Percentiles rank a stretch among this genome's conserved stretches.
Conservation (phyloP, 495 filamentous ascomycete genomes). For the Evernia prunastri region DNA sequence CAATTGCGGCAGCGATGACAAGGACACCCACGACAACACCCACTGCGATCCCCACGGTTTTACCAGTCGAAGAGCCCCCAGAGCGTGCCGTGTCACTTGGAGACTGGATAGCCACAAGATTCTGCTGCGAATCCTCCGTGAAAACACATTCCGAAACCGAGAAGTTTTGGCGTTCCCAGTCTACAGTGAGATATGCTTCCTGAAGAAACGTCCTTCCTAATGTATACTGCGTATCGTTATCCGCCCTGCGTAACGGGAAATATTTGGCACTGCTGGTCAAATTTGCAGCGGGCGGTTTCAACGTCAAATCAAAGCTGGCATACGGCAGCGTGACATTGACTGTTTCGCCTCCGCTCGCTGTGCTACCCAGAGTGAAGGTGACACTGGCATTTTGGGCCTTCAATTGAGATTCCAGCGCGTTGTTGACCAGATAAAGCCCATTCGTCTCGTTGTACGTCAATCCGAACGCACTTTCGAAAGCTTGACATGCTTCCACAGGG, state of each 20-base stretch:
- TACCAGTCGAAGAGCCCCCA: slow-evolving; percentile 17
- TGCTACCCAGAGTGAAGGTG: slow-evolving; percentile 44
- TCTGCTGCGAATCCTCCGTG: slow-evolving; percentile 4
- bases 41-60: slow-evolving; percentile 22
- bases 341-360: slow-evolving; percentile 35
- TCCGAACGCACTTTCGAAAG: slow-evolving; percentile 48
- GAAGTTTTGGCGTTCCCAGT: slow-evolving; percentile 28
- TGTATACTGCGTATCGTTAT: slow-evolving; percentile 47
- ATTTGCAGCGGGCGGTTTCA: slow-evolving; percentile 17
- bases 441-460: slow-evolving; percentile 40
- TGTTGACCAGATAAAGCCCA: slow-evolving; percentile 46
- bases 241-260: slow-evolving; percentile 47
- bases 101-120: slow-evolving; percentile 19
- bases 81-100: slow-evolving; percentile 7
- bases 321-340: slow-evolving; percentile 49
- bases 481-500: slow-evolving; percentile 44
- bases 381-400: slow-evolving; percentile 43
- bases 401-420: slow-evolving; percentile 37
- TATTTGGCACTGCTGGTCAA: slow-evolving; percentile 37
- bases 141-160: slow-evolving; percentile 24
- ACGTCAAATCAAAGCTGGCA: slow-evolving; percentile 42
- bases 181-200: slow-evolving; percentile 39
- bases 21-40: slow-evolving; percentile 22
- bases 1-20: slow-evolving; percentile 13
- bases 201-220: slow-evolving; percentile 52